phyloP scores from a whole-genome alignment of 2,329 filamentous ascomycete genomes.

The Apiospora phragmitis region DNA sequence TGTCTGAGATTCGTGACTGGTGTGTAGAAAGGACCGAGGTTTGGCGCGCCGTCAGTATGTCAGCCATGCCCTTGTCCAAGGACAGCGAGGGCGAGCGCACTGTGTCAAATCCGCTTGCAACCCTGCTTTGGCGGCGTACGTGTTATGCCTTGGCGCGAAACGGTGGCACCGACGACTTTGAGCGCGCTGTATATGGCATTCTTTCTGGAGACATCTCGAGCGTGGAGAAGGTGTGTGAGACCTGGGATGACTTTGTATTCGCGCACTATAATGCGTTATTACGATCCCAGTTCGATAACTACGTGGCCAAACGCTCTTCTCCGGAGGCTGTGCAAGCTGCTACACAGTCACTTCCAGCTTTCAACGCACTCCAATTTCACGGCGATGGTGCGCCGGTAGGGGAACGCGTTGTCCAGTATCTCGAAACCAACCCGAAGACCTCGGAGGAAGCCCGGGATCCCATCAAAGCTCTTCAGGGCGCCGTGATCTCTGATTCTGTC shows the following conservation, averaged over 20 bases:
- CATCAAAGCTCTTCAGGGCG: slow-evolving; percentile 75
- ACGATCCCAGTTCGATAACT: slow-evolving; percentile 76
- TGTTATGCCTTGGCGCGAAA: slow-evolving; percentile 72
- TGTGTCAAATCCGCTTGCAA: slow-evolving; percentile 44
- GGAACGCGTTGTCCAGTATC: slow-evolving; percentile 57
- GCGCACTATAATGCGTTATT: slow-evolving; percentile 85
- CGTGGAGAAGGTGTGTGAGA: slow-evolving; percentile 73
- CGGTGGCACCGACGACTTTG: slow-evolving; percentile 71
- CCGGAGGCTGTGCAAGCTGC: slow-evolving; percentile 53
- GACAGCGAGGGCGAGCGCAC: slow-evolving; percentile 43
- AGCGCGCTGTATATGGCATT: slow-evolving; percentile 86
- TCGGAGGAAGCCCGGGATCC: slow-evolving; percentile 61
- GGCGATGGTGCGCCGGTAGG: slow-evolving; percentile 55
- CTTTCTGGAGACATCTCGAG: slow-evolving; percentile 82
- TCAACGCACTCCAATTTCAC: slow-evolving; percentile 65
- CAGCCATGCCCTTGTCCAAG: slow-evolving; percentile 64
- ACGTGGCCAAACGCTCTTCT: slow-evolving; percentile 58
- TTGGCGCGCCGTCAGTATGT: slow-evolving; percentile 85
- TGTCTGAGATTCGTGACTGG: slow-evolving; percentile 78
- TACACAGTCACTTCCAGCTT: slow-evolving; percentile 60
- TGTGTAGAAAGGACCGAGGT: slow-evolving; percentile 81
- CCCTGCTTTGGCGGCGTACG: slow-evolving; percentile 74
- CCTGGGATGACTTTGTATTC: slow-evolving; percentile 87
- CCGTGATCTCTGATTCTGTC: slow-evolving; percentile 67
- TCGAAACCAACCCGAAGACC: slow-evolving; percentile 59